phyloP scores from a whole-genome alignment of 2,329 filamentous ascomycete genomes.

The Chaetomiaceae sp. region DNA sequence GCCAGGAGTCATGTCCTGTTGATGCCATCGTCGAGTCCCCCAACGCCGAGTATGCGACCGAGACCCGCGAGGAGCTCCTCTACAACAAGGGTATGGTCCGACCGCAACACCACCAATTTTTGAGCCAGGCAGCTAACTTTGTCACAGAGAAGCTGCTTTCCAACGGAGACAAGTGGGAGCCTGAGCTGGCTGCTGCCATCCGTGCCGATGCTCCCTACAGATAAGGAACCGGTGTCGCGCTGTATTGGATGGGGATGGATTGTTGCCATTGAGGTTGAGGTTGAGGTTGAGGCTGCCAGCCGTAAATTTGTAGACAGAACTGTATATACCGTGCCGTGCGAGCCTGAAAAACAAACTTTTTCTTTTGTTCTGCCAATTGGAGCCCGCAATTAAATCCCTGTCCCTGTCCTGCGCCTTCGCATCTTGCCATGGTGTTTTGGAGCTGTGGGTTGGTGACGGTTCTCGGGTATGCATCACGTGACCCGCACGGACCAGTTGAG shows the following conservation, averaged over 20 bases:
- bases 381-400: too few species aligned
- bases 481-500: not conserved
- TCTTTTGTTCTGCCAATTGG: too few species aligned
- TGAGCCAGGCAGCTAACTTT: constrained; percentile 22
- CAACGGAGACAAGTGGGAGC: constrained; percentile 97
- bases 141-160: constrained; percentile 70
- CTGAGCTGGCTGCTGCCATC: constrained; percentile 86
- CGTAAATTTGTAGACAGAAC: constrained; percentile 15
- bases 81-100: constrained; percentile 75
- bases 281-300: not conserved
- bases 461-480: too few species aligned
- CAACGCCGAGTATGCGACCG: constrained; percentile 59
- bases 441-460: too few species aligned
- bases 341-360: not conserved
- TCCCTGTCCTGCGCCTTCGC: too few species aligned
- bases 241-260: not conserved
- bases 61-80: constrained; percentile 81
- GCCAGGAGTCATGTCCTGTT: constrained; percentile 97
- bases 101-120: too few species aligned
- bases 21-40: constrained; percentile 74
- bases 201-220: constrained; percentile 90
- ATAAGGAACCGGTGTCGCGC: too few species aligned
- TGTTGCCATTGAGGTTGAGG: not conserved
- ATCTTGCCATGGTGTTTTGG: too few species aligned
- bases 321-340: constrained; percentile 15